A percentile compares a stretch with the other conserved stretches of the same genome.
phyloP scores from a whole-genome alignment of 306 rosid genomes.

The Vigna nakashimae region DNA sequence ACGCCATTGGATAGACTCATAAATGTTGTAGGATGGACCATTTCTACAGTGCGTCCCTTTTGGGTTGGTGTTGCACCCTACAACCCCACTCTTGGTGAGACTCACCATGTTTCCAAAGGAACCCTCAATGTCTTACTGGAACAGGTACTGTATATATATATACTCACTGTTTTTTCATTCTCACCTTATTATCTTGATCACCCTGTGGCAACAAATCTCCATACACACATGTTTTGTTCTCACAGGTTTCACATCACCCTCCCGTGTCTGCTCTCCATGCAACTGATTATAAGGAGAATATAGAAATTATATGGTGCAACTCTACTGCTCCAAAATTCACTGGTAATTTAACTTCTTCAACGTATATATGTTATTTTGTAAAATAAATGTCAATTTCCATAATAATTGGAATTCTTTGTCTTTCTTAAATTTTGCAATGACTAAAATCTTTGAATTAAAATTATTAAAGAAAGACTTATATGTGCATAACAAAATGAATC shows the following conservation, averaged over 20 bases:
- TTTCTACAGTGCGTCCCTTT: slow-evolving; percentile 67
- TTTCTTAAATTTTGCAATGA: neutral
- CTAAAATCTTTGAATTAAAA: neutral
- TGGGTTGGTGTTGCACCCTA: slow-evolving; percentile 69
- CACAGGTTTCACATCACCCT: slow-evolving; percentile 93
- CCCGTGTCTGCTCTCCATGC: slow-evolving; percentile 81
- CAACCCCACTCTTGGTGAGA: slow-evolving; percentile 86
- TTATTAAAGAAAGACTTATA: neutral
- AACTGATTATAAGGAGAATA: slow-evolving; percentile 56
- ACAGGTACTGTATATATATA: slow-evolving; percentile 53
- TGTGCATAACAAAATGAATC: neutral
- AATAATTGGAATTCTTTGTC: neutral
- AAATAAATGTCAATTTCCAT: neutral
- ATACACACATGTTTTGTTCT: neutral
- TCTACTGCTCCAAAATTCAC: slow-evolving; percentile 56
- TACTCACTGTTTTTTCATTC: neutral
- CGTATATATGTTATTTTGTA: neutral
- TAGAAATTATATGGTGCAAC: slow-evolving; percentile 69
- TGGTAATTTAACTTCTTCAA: slow-evolving; percentile 47
- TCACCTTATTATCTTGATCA: neutral
- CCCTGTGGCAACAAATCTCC: neutral
- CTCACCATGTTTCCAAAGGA: slow-evolving; percentile 78
- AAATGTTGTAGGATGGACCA: slow-evolving; percentile 66
- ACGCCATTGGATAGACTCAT: slow-evolving; percentile 62
- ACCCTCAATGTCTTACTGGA: slow-evolving; percentile 68